These are phyloP conservation scores for Podospora conica DNA, from an alignment of 495 filamentous ascomycete genomes.

Conservation along the genomic window DNA sequence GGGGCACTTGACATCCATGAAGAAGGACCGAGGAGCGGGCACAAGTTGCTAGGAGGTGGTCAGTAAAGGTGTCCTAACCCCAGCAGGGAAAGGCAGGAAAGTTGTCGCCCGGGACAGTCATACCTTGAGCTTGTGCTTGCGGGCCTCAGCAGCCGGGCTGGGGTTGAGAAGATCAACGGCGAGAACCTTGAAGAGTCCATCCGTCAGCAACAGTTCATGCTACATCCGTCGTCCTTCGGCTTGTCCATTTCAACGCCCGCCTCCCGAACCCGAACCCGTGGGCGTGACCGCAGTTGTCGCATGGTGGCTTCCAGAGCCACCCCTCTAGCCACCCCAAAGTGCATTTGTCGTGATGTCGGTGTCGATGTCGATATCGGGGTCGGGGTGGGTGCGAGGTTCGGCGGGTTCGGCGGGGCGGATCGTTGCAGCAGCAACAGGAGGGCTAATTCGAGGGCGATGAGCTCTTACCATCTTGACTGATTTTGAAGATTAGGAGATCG, in stretches of 20 bases:
- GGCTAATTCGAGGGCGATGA: constrained; percentile 22
- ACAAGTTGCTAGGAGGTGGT: constrained; percentile 68
- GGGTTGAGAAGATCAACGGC: constrained; percentile 99
- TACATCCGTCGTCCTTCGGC: background rate
- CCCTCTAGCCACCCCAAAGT: background rate
- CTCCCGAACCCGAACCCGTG: background rate
- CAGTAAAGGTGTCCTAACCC: background rate
- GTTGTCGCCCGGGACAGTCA: constrained; percentile 18
- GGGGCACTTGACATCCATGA: constrained; percentile 99
- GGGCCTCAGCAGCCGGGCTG: constrained; percentile 85
- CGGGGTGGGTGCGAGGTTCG: constrained; percentile 12
- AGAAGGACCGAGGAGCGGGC: constrained; percentile 93
- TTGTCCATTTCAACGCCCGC: background rate
- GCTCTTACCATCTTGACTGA: constrained; percentile 55
- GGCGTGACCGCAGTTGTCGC: background rate
- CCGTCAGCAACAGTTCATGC: constrained; percentile 32
- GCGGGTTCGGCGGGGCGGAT: constrained; percentile 5
- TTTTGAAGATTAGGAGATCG: constrained; percentile 25
- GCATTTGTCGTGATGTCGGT: background rate
- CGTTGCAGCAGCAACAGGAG: constrained; percentile 8
- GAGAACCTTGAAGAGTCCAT: constrained; percentile 69
- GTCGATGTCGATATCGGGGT: background rate
- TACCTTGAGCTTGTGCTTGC: constrained; percentile 99
- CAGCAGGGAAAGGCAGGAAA: background rate
- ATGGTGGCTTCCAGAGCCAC: background rate